A percentile compares a stretch with the other conserved stretches of the same genome.
Conservation (phyloP, 257 asterid species). For the Solanum chilense region DNA sequence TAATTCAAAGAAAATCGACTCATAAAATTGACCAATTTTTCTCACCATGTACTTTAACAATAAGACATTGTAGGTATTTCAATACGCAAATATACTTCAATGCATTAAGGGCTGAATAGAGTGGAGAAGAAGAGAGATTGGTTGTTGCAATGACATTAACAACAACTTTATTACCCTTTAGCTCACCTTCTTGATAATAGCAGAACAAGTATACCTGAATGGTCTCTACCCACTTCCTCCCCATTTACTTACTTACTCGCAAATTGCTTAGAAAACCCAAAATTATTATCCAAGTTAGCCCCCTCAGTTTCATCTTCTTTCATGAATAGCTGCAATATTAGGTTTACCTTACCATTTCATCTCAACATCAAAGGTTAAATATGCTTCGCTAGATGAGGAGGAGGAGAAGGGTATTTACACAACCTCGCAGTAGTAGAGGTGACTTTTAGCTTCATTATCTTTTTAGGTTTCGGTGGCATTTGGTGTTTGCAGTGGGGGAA, state of each 20-base stretch:
- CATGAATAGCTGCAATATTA: conserved; percentile 10
- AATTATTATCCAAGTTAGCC: conserved; percentile 39
- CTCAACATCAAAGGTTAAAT: conserved; percentile 25
- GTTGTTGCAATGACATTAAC: conserved; percentile 57
- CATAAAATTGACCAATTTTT: neutral
- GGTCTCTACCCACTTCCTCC: conserved; percentile 13
- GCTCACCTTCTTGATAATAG: conserved; percentile 39
- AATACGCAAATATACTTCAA: neutral
- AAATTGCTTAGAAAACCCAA: conserved; percentile 51
- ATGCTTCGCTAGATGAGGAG: conserved; percentile 27
- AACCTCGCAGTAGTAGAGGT: conserved; percentile 18
- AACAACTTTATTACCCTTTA: conserved; percentile 45
- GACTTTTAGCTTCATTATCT: too few relatives aligned
- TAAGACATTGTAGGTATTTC: neutral
- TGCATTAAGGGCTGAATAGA: neutral
- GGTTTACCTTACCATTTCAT: conserved; percentile 29
- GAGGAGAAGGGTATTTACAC: conserved; percentile 27
- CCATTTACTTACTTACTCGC: conserved; percentile 10
- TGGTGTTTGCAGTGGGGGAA: too few relatives aligned
- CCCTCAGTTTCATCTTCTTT: conserved; percentile 13
- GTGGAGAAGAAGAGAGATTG: conserved; percentile 16
- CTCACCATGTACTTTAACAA: neutral
- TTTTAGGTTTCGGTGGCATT: too few relatives aligned
- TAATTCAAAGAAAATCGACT: neutral
- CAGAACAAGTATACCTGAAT: conserved; percentile 58